Evolutionary conservation across 306 rosid genomes (phyloP), one percentile per base, ranked within the genome.

Genomic region (Medicago ruthenica): DNA sequence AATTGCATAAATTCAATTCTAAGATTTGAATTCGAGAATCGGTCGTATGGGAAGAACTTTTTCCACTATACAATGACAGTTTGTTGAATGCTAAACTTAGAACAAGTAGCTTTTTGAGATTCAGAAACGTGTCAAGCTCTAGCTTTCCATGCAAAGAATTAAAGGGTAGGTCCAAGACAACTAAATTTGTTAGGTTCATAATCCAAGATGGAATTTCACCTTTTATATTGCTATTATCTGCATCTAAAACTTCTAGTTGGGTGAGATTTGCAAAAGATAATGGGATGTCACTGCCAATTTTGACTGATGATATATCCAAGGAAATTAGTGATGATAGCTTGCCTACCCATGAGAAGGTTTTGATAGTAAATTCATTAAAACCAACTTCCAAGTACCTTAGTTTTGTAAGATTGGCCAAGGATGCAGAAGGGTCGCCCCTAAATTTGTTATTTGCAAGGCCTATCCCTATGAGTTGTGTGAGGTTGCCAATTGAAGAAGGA

Each of bases 401-500:
- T 13, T 79, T 68, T 24, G 79, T 75, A 21, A 71, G 78, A 50
- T 83, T 79, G 58, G 2, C 18, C 15, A 75, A 14, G 8, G 57
- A 21, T 41, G 77, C 6, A 22, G 69, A 73, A 59, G 48, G 60
- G 14, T 69, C 5, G 0, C 60, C 80, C 0, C 1, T 48, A 22
- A 84, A 72, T 6, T 31, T 8, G 71, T 51, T 78, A 0, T 0
- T 0, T 0, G 0, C 0, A 7, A 81, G 48, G 11, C 9, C 16
- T 16, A 82, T 18, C 21, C 0, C 0, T 3, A 0, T 40, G 9
- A 72, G 76, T 7, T 57, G 41, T 20, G 76, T 72, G 42, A 77
- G 73, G 13, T 82, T 77, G 10, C 76, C 12, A 0, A 82, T 6
- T 11, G 93, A 79, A 16, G 71, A 21, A 50, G 91, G 89, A 81